Percentiles rank a stretch among this genome's conserved stretches.
Conservation (phyloP, 129 eudicot species). For the Flaveria bidentis region DNA sequence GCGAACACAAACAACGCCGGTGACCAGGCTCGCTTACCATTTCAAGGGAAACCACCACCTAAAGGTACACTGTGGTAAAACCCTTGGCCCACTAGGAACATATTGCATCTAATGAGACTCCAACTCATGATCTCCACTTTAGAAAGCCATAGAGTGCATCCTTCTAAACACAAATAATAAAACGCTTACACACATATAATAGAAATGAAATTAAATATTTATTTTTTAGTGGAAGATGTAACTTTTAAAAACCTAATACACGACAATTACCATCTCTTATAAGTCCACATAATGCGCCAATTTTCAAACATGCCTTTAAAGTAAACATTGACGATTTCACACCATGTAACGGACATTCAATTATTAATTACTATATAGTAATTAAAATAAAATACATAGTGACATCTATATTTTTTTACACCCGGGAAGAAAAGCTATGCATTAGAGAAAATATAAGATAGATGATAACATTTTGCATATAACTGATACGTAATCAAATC, state of each 20-base stretch:
- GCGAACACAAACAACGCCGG: too few relatives aligned
- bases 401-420: neutral
- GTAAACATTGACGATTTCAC: constrained; percentile 33
- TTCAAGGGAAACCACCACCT: too few relatives aligned
- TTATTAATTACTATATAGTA: neutral
- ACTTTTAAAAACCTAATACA: constrained; percentile 36
- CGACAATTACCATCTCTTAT: constrained; percentile 22
- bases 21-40: too few relatives aligned
- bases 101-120: too few relatives aligned
- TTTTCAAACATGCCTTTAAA: constrained; percentile 34
- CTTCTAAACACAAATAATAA: neutral
- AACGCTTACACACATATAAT: neutral
- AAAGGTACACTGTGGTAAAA: too few relatives aligned
- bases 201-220: neutral
- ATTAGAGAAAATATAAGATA: neutral
- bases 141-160: too few relatives aligned
- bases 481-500: neutral
- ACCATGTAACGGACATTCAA: constrained; percentile 37
- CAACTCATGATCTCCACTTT: too few relatives aligned
- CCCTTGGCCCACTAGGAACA: too few relatives aligned
- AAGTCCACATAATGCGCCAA: constrained; percentile 38
- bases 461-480: neutral
- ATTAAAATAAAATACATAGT: neutral
- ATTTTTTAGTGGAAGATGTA: constrained; percentile 42
- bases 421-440: too few relatives aligned